Evolutionary conservation across 2,329 filamentous ascomycete genomes (phyloP).

Genomic region (Claviceps fusiformis): DNA sequence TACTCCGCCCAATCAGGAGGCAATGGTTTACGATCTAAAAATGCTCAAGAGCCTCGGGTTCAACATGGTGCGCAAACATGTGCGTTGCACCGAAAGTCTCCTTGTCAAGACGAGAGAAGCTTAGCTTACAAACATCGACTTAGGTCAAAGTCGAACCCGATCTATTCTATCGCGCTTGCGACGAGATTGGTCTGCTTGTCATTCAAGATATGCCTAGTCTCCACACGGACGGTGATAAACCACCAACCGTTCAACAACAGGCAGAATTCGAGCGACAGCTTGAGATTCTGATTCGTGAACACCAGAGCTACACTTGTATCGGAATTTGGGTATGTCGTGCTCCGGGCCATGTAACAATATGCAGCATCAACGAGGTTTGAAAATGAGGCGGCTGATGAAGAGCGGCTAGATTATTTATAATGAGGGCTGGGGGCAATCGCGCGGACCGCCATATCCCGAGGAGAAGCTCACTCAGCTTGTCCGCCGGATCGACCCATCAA

Average conservation of each 20-base stretch:
- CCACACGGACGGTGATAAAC: constrained; percentile 17
- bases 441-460: constrained; percentile 36
- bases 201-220: constrained; percentile 62
- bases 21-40: constrained; percentile 53
- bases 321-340: constrained; percentile 40
- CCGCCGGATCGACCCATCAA: constrained; percentile 44
- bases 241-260: constrained; percentile 36
- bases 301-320: constrained; percentile 51
- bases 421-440: constrained; percentile 56
- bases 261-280: constrained; percentile 52
- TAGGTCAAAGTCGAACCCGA: constrained; percentile 54
- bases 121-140: neutral
- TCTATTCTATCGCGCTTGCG: constrained; percentile 54
- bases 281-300: constrained; percentile 45
- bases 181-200: constrained; percentile 50
- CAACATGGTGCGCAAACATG: constrained; percentile 60
- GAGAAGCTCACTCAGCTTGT: constrained; percentile 41
- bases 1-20: constrained; percentile 49
- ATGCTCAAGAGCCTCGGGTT: constrained; percentile 52
- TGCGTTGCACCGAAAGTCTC: constrained; percentile 18
- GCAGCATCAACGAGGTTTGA: neutral
- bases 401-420: constrained; percentile 48
- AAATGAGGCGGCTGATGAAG: neutral
- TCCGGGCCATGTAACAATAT: neutral
- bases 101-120: neutral